Evolutionary conservation across 2,329 filamentous ascomycete species (phyloP), one percentile per base, ranked within the genome.

Genomic region (Aureobasidium sp.): DNA sequence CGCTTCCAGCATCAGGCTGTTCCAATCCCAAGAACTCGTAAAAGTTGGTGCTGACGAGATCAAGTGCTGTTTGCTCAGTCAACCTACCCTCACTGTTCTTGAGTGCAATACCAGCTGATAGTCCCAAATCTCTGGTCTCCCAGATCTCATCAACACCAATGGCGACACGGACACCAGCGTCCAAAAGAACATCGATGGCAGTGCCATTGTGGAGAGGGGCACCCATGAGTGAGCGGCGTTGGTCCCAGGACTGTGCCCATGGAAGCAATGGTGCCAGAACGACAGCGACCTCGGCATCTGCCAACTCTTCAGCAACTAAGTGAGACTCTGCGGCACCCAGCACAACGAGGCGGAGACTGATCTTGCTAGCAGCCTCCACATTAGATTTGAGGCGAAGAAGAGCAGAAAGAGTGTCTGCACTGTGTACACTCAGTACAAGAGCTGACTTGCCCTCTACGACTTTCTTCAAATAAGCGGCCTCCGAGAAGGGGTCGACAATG

Each of bases 121-220:
- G 67, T 0, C 73, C 77, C 57, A 86, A 60, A 57, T 85, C 79
- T 25, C 81, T 71, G 3, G 84, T 73, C 48, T 79, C 62, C 80
- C 79, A 85, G 59, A 83, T 79, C 62, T 85, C 80, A 37, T 76
- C 71, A 4, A 83, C 71, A 0, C 81, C 79, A 21, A 85, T 74
- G 0, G 75, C 83, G 1, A 78, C 72, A 3, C 68, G 62, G 0
- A 85, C 82, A 2, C 81, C 82, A 0, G 81, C 81, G 6, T 75
- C 74, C 0, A 83, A 59, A 1, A 86, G 72, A 11, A 62, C 65
- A 56, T 85, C 80, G 4, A 83, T 69, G 0, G 75, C 75, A 1
- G 83, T 85, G 22, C 81, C 81, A 59, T 84, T 83, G 0, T 81
- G 83, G 0, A 86, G 71, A 1, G 83, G 83, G 4, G 83, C 82